Percentiles rank a stretch among this genome's conserved stretches.
phyloP scores from a whole-genome alignment of 805 yeast genomes.

The Candida easanensis region DNA sequence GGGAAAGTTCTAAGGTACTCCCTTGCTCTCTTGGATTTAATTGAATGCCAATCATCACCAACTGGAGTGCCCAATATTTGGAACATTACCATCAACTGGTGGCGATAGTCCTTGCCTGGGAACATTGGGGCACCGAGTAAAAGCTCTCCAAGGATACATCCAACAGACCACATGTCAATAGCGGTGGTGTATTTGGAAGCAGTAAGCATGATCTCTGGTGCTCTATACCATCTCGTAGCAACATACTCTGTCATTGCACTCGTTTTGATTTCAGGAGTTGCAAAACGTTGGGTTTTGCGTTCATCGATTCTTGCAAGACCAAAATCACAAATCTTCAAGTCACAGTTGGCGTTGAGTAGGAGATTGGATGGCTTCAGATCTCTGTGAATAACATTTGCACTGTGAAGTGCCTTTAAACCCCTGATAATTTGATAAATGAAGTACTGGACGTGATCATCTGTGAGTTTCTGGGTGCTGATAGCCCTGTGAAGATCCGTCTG shows the following conservation, averaged over 20 bases:
- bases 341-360: constrained; percentile 87
- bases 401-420: constrained; percentile 86
- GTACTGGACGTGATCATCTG: constrained; percentile 93
- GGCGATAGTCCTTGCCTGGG: constrained; percentile 93
- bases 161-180: constrained; percentile 95
- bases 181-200: constrained; percentile 92
- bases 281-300: constrained; percentile 28
- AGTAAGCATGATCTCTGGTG: constrained; percentile 96
- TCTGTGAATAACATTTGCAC: constrained; percentile 91
- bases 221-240: constrained; percentile 97
- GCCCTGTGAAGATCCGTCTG: constrained; percentile 85
- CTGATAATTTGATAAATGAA: constrained; percentile 88
- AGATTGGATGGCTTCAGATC: constrained; percentile 90
- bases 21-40: constrained; percentile 79
- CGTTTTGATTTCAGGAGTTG: constrained; percentile 59
- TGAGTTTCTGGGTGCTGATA: constrained; percentile 73
- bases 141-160: constrained; percentile 92
- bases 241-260: constrained; percentile 95
- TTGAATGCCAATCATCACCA: constrained; percentile 70
- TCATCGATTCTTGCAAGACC: constrained; percentile 67
- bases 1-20: constrained; percentile 86
- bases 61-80: constrained; percentile 86
- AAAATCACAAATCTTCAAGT: constrained; percentile 89
- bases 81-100: constrained; percentile 82
- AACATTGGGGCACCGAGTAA: constrained; percentile 82